These are phyloP conservation scores for Tremellales sp. DNA, from an alignment of 1,284 basidiomycete genomes.

Conservation along the genomic window DNA sequence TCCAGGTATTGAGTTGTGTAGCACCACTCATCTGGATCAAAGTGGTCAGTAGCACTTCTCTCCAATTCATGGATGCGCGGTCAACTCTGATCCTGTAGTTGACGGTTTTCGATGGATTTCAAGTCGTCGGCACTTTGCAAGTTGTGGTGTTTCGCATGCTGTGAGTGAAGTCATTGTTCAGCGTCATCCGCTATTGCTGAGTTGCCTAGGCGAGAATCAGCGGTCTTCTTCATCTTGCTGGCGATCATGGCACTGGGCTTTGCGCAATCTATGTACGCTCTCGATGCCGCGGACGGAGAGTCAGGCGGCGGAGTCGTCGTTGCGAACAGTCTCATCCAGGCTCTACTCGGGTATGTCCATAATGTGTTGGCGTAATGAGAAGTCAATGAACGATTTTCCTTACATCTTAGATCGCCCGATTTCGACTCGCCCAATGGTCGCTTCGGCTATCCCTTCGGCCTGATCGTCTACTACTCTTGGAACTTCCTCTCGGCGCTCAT, in stretches of 20 bases:
- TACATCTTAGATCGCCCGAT: slow-evolving; percentile 63
- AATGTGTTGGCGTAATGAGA: neutral
- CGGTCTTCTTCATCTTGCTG: slow-evolving; percentile 82
- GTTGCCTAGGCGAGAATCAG: slow-evolving; percentile 62
- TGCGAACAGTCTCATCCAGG: slow-evolving; percentile 71
- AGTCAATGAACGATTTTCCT: slow-evolving; percentile 1
- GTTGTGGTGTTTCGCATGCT: slow-evolving; percentile 63
- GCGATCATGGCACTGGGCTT: slow-evolving; percentile 80
- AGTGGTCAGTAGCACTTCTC: slow-evolving; percentile 57
- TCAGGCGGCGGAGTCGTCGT: slow-evolving; percentile 60
- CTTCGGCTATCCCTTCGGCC: slow-evolving; percentile 58
- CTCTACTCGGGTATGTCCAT: slow-evolving; percentile 64
- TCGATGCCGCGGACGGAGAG: slow-evolving; percentile 84
- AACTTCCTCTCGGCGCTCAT: slow-evolving; percentile 81
- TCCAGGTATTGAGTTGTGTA: slow-evolving; percentile 80
- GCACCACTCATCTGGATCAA: slow-evolving; percentile 88
- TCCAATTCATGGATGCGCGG: slow-evolving; percentile 52
- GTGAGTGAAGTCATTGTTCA: slow-evolving; percentile 11
- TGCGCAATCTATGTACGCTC: slow-evolving; percentile 67
- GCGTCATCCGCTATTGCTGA: slow-evolving; percentile 2
- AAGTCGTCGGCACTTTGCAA: slow-evolving; percentile 53
- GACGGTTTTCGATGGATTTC: slow-evolving; percentile 56
- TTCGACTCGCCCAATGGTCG: slow-evolving; percentile 61
- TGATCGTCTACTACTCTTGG: slow-evolving; percentile 84
- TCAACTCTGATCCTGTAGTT: slow-evolving; percentile 16